Conservation (phyloP, 1,284 basidiomycete species). For the Apiotrichum sp. region DNA sequence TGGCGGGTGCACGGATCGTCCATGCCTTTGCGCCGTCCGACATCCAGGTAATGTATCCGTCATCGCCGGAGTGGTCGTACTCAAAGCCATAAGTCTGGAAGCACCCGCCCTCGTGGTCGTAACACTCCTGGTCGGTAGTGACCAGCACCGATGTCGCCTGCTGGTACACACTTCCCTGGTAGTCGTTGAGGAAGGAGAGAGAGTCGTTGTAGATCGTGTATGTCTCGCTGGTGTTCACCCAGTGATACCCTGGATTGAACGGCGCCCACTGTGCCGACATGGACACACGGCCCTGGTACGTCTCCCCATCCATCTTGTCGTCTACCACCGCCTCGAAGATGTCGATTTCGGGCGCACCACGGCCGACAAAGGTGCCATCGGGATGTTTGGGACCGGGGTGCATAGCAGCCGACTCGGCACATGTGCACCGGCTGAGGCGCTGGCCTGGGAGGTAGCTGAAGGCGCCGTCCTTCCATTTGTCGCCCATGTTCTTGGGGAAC, state of each 20-base stretch:
- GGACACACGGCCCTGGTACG: conserved; percentile 36
- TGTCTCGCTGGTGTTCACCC: conserved; percentile 43
- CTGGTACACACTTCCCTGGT: conserved; percentile 56
- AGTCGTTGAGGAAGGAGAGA: conserved; percentile 52
- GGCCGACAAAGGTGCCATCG: conserved; percentile 68
- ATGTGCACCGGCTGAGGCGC: conserved; percentile 72
- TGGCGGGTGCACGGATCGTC: conserved; percentile 65
- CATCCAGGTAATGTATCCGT: conserved; percentile 76
- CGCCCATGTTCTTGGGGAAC: conserved; percentile 25
- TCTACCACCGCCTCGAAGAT: conserved; percentile 62
- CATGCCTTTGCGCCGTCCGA: conserved; percentile 60
- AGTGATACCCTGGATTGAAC: conserved; percentile 41
- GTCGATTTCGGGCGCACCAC: conserved; percentile 81
- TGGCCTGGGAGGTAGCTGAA: conserved; percentile 70
- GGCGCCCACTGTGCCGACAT: conserved; percentile 45
- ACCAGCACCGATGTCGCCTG: conserved; percentile 52
- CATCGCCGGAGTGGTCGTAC: conserved; percentile 53
- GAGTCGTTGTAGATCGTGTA: conserved; percentile 48
- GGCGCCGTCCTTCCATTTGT: conserved; percentile 35
- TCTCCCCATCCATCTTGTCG: background rate
- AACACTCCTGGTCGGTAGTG: conserved; percentile 39
- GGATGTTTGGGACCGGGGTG: conserved; percentile 69
- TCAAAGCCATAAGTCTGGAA: conserved; percentile 61
- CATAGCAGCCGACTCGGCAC: conserved; percentile 58
- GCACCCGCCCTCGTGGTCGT: conserved; percentile 48